These are phyloP conservation scores for Aspergillus carbonarius DNA, from an alignment of 2,329 filamentous ascomycete genomes.

Conservation along the genomic window DNA sequence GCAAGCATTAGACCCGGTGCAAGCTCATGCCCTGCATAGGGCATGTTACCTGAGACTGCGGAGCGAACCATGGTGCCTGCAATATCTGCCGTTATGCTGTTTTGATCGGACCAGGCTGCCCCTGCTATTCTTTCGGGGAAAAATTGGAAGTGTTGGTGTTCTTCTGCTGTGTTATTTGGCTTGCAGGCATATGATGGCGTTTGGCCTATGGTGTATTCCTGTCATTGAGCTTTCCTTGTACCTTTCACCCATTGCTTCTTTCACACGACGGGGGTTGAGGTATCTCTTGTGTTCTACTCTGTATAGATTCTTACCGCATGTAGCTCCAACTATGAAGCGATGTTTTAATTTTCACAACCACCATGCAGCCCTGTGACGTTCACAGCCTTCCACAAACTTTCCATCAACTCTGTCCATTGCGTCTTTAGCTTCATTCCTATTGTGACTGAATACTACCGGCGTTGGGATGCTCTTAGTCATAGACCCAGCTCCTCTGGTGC, in stretches of 20 bases:
- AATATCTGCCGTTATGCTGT: slow-evolving; percentile 5
- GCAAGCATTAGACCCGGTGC: slow-evolving; percentile 33
- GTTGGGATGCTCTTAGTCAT: not conserved
- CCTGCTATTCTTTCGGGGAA: slow-evolving; percentile 5
- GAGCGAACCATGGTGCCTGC: not conserved
- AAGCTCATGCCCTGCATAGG: not conserved
- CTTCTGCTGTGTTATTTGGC: slow-evolving; percentile 12
- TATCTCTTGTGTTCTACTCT: slow-evolving; percentile 4
- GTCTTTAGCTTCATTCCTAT: not conserved
- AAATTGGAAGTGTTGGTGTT: slow-evolving; percentile 9
- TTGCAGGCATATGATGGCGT: slow-evolving; percentile 25
- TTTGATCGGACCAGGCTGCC: not conserved
- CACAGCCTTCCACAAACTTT: too few species aligned
- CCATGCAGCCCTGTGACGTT: not conserved
- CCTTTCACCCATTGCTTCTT: slow-evolving; percentile 2
- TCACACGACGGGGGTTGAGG: slow-evolving; percentile 7
- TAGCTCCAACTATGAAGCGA: not conserved
- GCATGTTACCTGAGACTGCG: not conserved
- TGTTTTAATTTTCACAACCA: not conserved
- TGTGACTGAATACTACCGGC: too few species aligned
- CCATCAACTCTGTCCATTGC: too few species aligned
- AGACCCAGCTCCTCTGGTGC: not conserved
- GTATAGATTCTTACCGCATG: slow-evolving; percentile 4
- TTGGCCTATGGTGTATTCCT: slow-evolving; percentile 14
- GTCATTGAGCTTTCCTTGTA: slow-evolving; percentile 1